These are phyloP conservation scores for Cryptosporidium sp. DNA, from an alignment of 169 alveolate species.

Conservation along the genomic window DNA sequence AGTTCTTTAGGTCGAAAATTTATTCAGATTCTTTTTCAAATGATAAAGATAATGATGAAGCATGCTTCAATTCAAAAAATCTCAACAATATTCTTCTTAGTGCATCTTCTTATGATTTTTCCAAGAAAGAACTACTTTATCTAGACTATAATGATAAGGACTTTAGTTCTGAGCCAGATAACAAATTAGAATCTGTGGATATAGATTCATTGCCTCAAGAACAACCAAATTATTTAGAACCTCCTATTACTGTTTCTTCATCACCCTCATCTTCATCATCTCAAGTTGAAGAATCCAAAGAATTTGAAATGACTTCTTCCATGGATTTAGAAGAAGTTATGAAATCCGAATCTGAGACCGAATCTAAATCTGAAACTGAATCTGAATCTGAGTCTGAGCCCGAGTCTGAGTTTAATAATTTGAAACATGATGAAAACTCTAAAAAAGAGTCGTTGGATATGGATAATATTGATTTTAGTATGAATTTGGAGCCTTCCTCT, in stretches of 20 bases:
- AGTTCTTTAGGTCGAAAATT: not conserved
- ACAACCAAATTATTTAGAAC: not conserved
- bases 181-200: not conserved
- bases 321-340: not conserved
- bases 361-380: not conserved
- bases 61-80: not conserved
- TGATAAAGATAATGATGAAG: not conserved
- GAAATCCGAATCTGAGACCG: not conserved
- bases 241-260: not conserved
- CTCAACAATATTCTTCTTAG: not conserved
- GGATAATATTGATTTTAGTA: conserved; percentile 12
- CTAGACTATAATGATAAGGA: conserved; percentile 2
- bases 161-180: not conserved
- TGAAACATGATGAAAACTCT: not conserved
- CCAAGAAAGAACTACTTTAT: not conserved
- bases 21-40: not conserved
- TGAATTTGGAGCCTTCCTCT: conserved; percentile 54
- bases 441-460: not conserved
- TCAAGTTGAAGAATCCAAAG: not conserved
- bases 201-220: not conserved
- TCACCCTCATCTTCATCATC: not conserved
- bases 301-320: not conserved
- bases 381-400: no score
- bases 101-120: not conserved
- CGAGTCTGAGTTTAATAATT: not conserved